phyloP scores from a whole-genome alignment of 331 rosid genomes.

The Acacia pycnantha region DNA sequence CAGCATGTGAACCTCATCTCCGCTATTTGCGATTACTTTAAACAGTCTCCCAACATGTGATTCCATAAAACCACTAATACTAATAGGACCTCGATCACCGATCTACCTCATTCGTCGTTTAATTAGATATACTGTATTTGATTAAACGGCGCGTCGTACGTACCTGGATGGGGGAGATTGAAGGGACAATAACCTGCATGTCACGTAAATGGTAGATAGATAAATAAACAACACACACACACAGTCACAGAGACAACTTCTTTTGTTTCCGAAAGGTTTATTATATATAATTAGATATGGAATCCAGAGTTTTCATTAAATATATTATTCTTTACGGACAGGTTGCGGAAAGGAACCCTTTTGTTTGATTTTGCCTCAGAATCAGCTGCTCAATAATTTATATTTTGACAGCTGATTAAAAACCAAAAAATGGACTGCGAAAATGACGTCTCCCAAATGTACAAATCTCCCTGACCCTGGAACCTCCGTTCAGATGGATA shows the following conservation, averaged over 20 bases:
- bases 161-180: neutral
- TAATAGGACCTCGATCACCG: neutral
- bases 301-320: neutral
- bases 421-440: neutral
- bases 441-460: neutral
- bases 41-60: neutral
- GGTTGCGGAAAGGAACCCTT: conserved; percentile 3
- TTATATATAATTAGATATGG: neutral
- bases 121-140: neutral
- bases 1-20: neutral
- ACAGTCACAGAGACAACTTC: neutral
- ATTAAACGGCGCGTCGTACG: conserved; percentile 6
- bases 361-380: neutral
- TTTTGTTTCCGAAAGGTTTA: conserved; percentile 3
- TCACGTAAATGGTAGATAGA: conserved; percentile 1
- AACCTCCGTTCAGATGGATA: neutral
- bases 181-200: conserved; percentile 8
- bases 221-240: neutral
- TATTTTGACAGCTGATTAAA: neutral
- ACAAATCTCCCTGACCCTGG: neutral
- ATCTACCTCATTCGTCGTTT: neutral
- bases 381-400: conserved; percentile 13
- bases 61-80: neutral
- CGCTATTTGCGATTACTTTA: neutral
- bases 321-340: neutral